Conservation (phyloP, 371 early-diverging fungal genomes). For the Lichtheimia ramosa region DNA sequence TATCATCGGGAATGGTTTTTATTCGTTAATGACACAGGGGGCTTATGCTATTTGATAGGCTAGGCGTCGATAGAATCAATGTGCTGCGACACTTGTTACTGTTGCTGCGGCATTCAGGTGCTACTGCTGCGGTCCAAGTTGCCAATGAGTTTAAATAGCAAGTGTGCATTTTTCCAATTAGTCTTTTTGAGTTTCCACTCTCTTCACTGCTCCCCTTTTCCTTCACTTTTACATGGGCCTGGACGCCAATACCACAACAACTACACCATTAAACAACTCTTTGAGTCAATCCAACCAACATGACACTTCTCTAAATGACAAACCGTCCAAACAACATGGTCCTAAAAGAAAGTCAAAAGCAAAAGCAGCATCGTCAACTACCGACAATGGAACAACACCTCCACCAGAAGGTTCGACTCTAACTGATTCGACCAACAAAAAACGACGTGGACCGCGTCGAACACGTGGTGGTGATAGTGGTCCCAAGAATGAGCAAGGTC, state of each 20-base stretch:
- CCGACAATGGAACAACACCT: not conserved
- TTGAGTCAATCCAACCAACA: not conserved
- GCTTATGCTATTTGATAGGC: not conserved
- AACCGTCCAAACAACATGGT: not conserved
- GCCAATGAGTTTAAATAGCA: not conserved
- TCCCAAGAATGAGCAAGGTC: not conserved
- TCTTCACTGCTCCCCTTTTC: no score
- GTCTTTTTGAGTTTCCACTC: not conserved
- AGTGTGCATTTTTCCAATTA: not conserved
- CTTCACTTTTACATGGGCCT: no score
- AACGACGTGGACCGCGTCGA: no score
- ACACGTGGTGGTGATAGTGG: not conserved
- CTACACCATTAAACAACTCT: not conserved
- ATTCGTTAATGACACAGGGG: no score
- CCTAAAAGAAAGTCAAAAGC: slow-evolving; percentile 8
- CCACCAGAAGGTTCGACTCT: not conserved
- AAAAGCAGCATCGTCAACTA: not conserved
- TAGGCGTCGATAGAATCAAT: not conserved
- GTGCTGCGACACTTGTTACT: not conserved
- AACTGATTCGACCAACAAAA: not conserved
- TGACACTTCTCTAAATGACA: not conserved
- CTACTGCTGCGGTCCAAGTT: not conserved
- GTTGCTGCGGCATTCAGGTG: not conserved
- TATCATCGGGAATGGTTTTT: not conserved
- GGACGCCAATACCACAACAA: not conserved